Percentiles rank a stretch among this genome's conserved stretches.
These are phyloP conservation scores for Herpetomonas muscarum DNA, from an alignment of 208 protist species.

Conservation along the genomic window DNA sequence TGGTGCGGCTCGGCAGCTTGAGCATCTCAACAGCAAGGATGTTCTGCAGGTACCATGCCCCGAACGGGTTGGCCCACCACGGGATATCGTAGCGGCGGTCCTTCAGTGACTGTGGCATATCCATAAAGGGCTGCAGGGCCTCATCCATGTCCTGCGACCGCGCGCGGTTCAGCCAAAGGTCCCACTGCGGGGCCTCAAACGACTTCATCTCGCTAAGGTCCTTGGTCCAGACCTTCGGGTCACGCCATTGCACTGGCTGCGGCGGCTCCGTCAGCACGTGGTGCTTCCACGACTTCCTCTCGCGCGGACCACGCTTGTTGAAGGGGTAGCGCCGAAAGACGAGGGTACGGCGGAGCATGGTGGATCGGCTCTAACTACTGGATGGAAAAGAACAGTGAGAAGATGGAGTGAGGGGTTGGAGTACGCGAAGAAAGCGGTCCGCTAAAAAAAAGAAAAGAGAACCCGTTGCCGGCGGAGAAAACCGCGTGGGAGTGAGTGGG, in stretches of 20 bases:
- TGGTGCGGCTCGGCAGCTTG: conserved; percentile 82
- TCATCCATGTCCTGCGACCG: conserved; percentile 90
- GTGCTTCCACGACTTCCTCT: conserved; percentile 90
- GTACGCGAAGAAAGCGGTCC: background rate
- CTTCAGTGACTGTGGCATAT: conserved; percentile 92
- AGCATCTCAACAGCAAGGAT: conserved; percentile 87
- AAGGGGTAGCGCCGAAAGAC: conserved; percentile 76
- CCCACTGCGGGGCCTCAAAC: conserved; percentile 91
- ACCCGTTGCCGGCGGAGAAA: background rate
- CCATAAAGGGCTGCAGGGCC: conserved; percentile 91
- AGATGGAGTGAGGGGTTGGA: background rate
- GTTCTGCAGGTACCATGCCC: conserved; percentile 92
- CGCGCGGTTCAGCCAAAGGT: conserved; percentile 85
- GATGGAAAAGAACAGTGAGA: conserved; percentile 2
- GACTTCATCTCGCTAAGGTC: conserved; percentile 88
- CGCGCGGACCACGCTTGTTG: conserved; percentile 81
- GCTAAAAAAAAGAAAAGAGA: conserved; percentile 8
- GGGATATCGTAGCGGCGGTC: conserved; percentile 90
- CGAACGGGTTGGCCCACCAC: conserved; percentile 93
- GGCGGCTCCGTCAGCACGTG: conserved; percentile 87
- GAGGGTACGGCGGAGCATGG: conserved; percentile 63
- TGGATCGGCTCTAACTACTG: background rate
- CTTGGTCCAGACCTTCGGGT: conserved; percentile 91
- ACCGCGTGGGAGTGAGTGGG: background rate
- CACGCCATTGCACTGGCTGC: conserved; percentile 86